These are phyloP conservation scores for Pyricularia grisea DNA, from an alignment of 2,329 filamentous ascomycete species.

Conservation along the genomic window DNA sequence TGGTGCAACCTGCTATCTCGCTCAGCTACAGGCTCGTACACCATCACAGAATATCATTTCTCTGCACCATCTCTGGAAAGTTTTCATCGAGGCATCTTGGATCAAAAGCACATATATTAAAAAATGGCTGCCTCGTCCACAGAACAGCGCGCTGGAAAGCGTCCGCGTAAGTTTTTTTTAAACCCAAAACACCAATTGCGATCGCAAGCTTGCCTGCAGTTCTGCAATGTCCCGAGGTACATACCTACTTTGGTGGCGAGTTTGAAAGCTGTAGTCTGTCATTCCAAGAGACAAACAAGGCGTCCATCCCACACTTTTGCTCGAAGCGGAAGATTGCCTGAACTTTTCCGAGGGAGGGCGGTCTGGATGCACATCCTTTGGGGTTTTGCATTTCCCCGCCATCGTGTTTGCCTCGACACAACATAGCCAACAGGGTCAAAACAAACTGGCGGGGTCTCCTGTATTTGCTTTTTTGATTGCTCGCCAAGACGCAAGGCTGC, in stretches of 20 bases:
- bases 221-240: neutral
- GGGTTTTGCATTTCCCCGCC: neutral
- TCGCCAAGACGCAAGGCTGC: too few species aligned
- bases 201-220: neutral
- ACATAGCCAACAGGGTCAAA: neutral
- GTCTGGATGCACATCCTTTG: neutral
- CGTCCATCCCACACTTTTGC: neutral
- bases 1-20: neutral
- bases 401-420: neutral
- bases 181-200: neutral
- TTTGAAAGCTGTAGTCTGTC: neutral
- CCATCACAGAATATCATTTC: neutral
- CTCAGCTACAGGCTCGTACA: neutral
- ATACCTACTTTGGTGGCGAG: neutral
- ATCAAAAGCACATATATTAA: neutral
- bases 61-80: neutral
- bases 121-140: conserved; percentile 16
- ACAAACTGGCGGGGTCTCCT: neutral
- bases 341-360: neutral
- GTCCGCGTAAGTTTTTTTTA: conserved; percentile 18
- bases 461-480: neutral
- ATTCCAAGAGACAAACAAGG: neutral
- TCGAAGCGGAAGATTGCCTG: neutral
- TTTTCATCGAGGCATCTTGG: neutral
- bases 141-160: conserved; percentile 19